These are phyloP conservation scores for Cerioporus squamosus DNA, from an alignment of 1,284 basidiomycete species.

Conservation along the genomic window DNA sequence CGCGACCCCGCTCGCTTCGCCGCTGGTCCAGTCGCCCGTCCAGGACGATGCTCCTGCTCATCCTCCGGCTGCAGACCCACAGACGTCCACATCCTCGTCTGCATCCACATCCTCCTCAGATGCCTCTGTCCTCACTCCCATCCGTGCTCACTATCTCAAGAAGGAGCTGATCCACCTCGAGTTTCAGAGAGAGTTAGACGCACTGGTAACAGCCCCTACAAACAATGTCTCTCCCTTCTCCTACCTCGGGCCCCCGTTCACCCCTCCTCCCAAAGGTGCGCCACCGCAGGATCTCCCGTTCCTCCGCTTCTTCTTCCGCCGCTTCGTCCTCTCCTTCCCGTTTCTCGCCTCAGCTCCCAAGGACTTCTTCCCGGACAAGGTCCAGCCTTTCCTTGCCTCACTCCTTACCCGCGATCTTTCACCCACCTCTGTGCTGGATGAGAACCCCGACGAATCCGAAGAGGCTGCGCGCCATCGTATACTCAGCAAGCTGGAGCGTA, in stretches of 20 bases:
- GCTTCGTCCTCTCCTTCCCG: constrained; percentile 92
- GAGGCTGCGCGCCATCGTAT: constrained; percentile 48
- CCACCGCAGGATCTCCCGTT: constrained; percentile 80
- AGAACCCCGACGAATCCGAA: constrained; percentile 57
- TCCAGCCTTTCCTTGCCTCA: constrained; percentile 90
- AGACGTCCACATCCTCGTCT: neutral
- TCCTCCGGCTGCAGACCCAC: neutral
- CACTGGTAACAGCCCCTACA: constrained; percentile 61
- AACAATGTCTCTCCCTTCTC: constrained; percentile 77
- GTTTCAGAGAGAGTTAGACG: constrained; percentile 76
- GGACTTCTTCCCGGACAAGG: constrained; percentile 89
- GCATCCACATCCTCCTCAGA: neutral
- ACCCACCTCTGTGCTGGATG: constrained; percentile 65
- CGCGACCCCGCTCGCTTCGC: constrained; percentile 32
- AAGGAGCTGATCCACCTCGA: constrained; percentile 70
- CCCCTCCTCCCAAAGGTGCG: constrained; percentile 67
- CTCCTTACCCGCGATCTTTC: constrained; percentile 80
- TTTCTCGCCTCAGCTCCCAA: constrained; percentile 87
- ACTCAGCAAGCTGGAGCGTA: constrained; percentile 80
- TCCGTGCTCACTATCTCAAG: constrained; percentile 41
- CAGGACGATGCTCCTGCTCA: constrained; percentile 9
- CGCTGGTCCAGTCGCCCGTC: constrained; percentile 11
- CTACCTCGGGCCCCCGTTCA: constrained; percentile 86
- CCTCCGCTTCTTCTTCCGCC: constrained; percentile 85
- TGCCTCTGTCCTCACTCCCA: constrained; percentile 33